These are phyloP conservation scores for Penicillium salamii DNA, from an alignment of 495 filamentous ascomycete species.

Conservation along the genomic window DNA sequence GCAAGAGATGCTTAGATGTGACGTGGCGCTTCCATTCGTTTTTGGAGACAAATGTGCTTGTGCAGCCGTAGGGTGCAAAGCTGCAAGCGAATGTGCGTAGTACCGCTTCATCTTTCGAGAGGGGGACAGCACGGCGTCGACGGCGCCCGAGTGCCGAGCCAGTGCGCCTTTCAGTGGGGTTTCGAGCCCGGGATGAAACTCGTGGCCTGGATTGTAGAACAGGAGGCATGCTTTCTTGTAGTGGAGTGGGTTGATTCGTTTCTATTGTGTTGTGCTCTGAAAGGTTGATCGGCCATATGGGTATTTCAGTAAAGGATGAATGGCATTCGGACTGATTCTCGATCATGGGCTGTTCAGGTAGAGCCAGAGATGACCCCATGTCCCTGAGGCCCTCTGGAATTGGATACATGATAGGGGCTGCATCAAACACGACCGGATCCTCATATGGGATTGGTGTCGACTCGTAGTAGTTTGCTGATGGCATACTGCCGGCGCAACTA, in stretches of 20 bases:
- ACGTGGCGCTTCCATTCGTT: slow-evolving; percentile 98
- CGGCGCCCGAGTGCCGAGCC: slow-evolving; percentile 10
- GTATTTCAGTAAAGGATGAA: too few species aligned
- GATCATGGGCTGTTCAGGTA: slow-evolving; percentile 2
- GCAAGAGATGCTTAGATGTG: slow-evolving; percentile 72
- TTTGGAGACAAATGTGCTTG: slow-evolving; percentile 82
- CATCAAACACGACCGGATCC: slow-evolving; percentile 10
- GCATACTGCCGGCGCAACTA: slow-evolving; percentile 12
- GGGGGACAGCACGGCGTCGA: slow-evolving; percentile 3
- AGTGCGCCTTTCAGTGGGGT: slow-evolving; percentile 3
- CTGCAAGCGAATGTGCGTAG: slow-evolving; percentile 75
- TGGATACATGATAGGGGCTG: slow-evolving; percentile 14
- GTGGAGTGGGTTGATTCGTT: slow-evolving; percentile 10
- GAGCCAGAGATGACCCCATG: slow-evolving; percentile 8
- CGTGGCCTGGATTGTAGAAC: slow-evolving; percentile 6
- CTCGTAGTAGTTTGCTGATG: slow-evolving; percentile 18
- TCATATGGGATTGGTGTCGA: slow-evolving; percentile 22
- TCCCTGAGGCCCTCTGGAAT: slow-evolving; percentile 15
- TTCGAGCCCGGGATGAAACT: slow-evolving; percentile 6
- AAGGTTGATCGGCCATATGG: slow-evolving; percentile 16
- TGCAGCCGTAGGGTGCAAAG: slow-evolving; percentile 80
- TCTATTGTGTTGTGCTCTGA: slow-evolving; percentile 17
- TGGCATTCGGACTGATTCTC: too few species aligned
- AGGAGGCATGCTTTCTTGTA: slow-evolving; percentile 1
- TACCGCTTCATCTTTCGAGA: slow-evolving; percentile 30